Evolutionary conservation across 768 basidiomycete species (phyloP), one percentile per base, ranked within the genome.

Genomic region (Pulveroboletus frians): DNA sequence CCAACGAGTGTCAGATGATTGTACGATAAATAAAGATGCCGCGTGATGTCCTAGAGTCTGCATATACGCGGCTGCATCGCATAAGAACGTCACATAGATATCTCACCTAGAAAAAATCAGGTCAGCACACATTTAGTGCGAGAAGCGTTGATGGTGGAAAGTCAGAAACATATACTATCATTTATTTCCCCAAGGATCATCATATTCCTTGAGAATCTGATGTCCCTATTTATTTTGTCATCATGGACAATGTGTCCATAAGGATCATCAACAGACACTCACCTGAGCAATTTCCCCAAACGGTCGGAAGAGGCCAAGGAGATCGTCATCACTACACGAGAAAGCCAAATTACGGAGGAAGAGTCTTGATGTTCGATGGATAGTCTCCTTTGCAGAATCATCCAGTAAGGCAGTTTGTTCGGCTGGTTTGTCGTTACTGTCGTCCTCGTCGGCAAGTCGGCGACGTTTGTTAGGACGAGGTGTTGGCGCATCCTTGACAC

Each of bases 301-400:
- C 0, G 77, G 71, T 3, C 67, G 63, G 65, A 93, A 92, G 2
- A 84, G 73, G 11, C 76, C 73, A 3, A 66, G 60, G 1, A 98
- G 69, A 43, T 96, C 92, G 2, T 73, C 66, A 15, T 86, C 78
- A 7, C 85, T 84, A 49, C 88, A 90, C 0, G 84, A 79, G 60
- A 92, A 98, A 0, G 92, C 76, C n/a, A 99, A 69, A 62, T 98
- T 99, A n/a, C 96, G 90, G 5, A 99, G 71, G 62, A 98, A 98
- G 2, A 98, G 71, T 4, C 94, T 80, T 1, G 81, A 77, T 0
- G 92, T 94, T 49, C 78, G 76, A 5, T 85, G 69, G 45, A 95
- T 85, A 1, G 83, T 80, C 23, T 65, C 57, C 51, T 70, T 69
- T 1, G 57, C 55, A 3, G 67, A 55, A 42, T 81, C 75, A 20